Evolutionary conservation across 768 basidiomycete genomes (phyloP), one percentile per base, ranked within the genome.

Genomic region (Psilocybe sp.): DNA sequence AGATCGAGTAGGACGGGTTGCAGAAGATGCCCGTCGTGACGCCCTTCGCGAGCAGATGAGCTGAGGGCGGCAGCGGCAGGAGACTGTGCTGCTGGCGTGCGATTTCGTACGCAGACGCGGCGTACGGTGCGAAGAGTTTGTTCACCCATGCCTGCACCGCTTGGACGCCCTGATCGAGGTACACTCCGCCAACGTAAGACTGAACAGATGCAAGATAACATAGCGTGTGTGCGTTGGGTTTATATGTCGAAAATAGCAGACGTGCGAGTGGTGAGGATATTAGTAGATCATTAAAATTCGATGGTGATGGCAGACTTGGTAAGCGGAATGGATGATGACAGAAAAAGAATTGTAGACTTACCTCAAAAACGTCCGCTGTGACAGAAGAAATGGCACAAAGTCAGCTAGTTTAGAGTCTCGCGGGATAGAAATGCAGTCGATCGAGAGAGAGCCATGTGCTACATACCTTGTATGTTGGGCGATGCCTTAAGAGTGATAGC

Each of bases 101-200:
- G 47, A 76, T 65, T 44, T 68, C 67, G 65, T 92, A 92, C 10
- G 87, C 86, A 31, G 77, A 75, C 34, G 52, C 57, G 41, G 79
- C 63, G 63, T 86, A 91, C 7, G 88, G 89, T 19, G 61, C 71
- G 61, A 92, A 78, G 43, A 92, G 78, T 1, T 65, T 61, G 46
- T 68, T 68, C 37, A 91, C 75, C 89, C 89, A 92, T 4, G 52
- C 38, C 51, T 73, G 71, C 39, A 82, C 80, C 5, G 63, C 69
- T 0, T 73, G 65, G 36, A 90, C 72, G 19, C 86, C 88, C 59
- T 84, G 81, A 47, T 90, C 89, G 42, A 76, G 64, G 69, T 79
- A 90, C 14, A 92, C 67, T 0, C 88, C 89, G n/a, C 89, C 89
- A 28, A 91, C 77, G 62, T 84, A 92, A 2, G 89, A 79, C 88